These are phyloP conservation scores for Fusarium staphyleae DNA, from an alignment of 2,329 filamentous ascomycete genomes.

Conservation along the genomic window DNA sequence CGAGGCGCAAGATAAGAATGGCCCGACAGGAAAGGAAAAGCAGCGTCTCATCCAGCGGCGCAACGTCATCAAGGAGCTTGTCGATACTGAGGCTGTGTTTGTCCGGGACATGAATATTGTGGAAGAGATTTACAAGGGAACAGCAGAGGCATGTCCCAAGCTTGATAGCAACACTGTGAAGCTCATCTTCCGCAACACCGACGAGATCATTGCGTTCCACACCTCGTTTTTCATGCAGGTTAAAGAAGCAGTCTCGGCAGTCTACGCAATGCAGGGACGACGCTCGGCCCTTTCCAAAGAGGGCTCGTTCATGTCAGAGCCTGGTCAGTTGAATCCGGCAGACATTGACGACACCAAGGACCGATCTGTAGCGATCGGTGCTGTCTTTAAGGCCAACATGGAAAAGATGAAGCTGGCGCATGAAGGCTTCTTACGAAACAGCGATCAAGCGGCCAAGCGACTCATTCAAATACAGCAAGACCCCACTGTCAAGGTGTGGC, in stretches of 20 bases:
- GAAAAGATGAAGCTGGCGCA: slow-evolving; percentile 67
- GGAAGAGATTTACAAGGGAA: slow-evolving; percentile 97
- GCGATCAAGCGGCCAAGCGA: slow-evolving; percentile 67
- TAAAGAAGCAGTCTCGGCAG: slow-evolving; percentile 78
- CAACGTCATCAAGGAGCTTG: slow-evolving; percentile 86
- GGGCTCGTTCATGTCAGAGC: slow-evolving; percentile 51
- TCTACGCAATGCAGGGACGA: slow-evolving; percentile 72
- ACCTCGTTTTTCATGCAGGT: slow-evolving; percentile 79
- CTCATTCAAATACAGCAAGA: slow-evolving; percentile 70
- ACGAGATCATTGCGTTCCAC: slow-evolving; percentile 89
- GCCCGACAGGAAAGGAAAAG: slow-evolving; percentile 61
- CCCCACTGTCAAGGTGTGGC: slow-evolving; percentile 77
- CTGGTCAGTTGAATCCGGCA: slow-evolving; percentile 47
- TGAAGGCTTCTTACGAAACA: slow-evolving; percentile 69
- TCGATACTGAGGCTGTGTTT: slow-evolving; percentile 92
- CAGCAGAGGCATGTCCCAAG: slow-evolving; percentile 80
- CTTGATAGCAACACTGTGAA: slow-evolving; percentile 86
- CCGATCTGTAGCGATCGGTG: slow-evolving; percentile 59
- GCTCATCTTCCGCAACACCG: slow-evolving; percentile 89
- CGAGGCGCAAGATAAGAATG: slow-evolving; percentile 49
- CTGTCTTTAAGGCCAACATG: slow-evolving; percentile 63
- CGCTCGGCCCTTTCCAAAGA: slow-evolving; percentile 53
- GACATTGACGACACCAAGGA: slow-evolving; percentile 61
- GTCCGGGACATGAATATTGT: slow-evolving; percentile 96
- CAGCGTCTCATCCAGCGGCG: slow-evolving; percentile 81